Percentiles rank a stretch among this genome's conserved stretches.
These are phyloP conservation scores for Phyllostachys edulis DNA, from an alignment of 176 grass and related monocot species.

Conservation along the genomic window DNA sequence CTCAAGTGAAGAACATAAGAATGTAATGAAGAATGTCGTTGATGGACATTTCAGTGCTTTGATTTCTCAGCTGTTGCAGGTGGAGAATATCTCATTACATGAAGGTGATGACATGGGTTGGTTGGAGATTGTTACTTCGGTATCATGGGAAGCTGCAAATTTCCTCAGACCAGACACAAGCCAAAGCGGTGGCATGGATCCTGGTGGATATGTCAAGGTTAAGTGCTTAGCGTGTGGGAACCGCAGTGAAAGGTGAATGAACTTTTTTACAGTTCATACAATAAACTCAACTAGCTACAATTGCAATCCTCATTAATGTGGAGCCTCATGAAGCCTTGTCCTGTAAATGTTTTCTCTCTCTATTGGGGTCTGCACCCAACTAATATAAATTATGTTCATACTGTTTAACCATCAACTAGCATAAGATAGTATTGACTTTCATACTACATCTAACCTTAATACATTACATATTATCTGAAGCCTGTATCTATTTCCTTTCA, in stretches of 20 bases:
- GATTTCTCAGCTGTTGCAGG: conserved; percentile 80
- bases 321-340: conserved; percentile 10
- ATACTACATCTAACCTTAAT: conserved; percentile 27
- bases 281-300: conserved; percentile 21
- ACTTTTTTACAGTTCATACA: conserved; percentile 27
- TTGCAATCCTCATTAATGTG: not conserved
- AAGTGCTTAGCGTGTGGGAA: conserved; percentile 86
- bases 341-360: not conserved
- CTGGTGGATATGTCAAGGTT: conserved; percentile 89
- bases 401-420: not conserved
- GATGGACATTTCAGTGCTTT: conserved; percentile 91
- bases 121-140: conserved; percentile 85
- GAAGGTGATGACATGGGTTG: conserved; percentile 68
- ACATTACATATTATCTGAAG: conserved; percentile 36
- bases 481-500: conserved; percentile 45
- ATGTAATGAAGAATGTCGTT: conserved; percentile 72
- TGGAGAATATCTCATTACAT: conserved; percentile 63
- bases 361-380: not conserved
- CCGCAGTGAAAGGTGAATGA: conserved; percentile 72
- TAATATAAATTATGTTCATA: conserved; percentile 16
- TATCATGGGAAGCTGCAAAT: conserved; percentile 88
- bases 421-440: conserved; percentile 20
- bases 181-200: conserved; percentile 80
- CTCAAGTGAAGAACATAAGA: conserved; percentile 71
- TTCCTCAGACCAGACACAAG: conserved; percentile 89